phyloP scores from a whole-genome alignment of 176 grass and related monocot genomes.

The bread wheat (Triticum aestivum) region IWGSC_CS_RefSeq_v2.1 NC_057795.1:341988133-341988632 shows the following conservation, averaged over 20 bases:
- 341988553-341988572: too few species aligned
- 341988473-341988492: too few species aligned
- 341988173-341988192: background rate
- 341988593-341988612: too few species aligned
- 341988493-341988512: too few species aligned
- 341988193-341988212: background rate
- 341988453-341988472: too few species aligned
- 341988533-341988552: too few species aligned
- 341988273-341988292: background rate
- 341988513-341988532: too few species aligned
- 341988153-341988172: background rate
- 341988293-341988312: background rate
- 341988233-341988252: background rate
- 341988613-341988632: too few species aligned
- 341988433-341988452: too few species aligned
- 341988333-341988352: background rate
- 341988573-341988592: too few species aligned
- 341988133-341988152: background rate
- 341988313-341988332: background rate
- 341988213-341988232: background rate
- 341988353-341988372: background rate
- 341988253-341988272: conserved; percentile 16
- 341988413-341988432: background rate
- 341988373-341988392: background rate
- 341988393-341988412: background rate